Evolutionary conservation across 768 basidiomycete genomes (phyloP).

Genomic region (Coprinopsis marcescibilis): DNA sequence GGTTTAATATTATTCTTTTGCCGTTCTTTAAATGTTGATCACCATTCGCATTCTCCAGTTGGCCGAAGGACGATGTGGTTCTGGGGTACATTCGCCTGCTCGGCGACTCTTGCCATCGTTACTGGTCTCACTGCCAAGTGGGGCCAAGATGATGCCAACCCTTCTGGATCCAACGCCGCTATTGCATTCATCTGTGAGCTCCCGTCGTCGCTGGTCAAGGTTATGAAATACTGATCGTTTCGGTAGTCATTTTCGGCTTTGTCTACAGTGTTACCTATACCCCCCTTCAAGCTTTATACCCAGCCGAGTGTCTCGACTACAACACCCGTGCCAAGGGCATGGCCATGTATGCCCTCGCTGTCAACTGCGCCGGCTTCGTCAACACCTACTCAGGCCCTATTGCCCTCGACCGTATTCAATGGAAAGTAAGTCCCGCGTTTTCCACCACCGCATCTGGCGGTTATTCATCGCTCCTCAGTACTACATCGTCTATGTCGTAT

Average conservation of each 20-base stretch:
- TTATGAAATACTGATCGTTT: conserved; percentile 5
- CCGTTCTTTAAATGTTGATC: neutral
- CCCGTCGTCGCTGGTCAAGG: neutral
- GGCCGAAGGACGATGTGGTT: conserved; percentile 42
- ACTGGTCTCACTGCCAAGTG: conserved; percentile 40
- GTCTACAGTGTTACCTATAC: conserved; percentile 52
- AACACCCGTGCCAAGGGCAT: conserved; percentile 60
- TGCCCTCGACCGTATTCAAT: conserved; percentile 28
- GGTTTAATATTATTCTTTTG: neutral
- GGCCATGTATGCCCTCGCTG: conserved; percentile 43
- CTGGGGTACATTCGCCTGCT: conserved; percentile 38
- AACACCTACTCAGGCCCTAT: conserved; percentile 47
- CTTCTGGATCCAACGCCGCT: conserved; percentile 35
- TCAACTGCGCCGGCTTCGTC: conserved; percentile 40
- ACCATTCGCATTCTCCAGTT: conserved; percentile 20
- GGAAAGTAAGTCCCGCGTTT: conserved; percentile 23
- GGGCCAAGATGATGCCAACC: conserved; percentile 29
- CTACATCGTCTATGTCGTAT: conserved; percentile 34
- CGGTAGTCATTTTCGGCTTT: conserved; percentile 47
- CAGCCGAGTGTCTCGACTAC: conserved; percentile 49
- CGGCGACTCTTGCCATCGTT: conserved; percentile 34
- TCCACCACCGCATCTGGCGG: neutral
- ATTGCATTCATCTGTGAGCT: conserved; percentile 42
- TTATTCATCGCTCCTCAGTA: conserved; percentile 17
- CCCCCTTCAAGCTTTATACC: conserved; percentile 53